phyloP scores from a whole-genome alignment of 441 rosid genomes.

The Hura crepitans region DNA sequence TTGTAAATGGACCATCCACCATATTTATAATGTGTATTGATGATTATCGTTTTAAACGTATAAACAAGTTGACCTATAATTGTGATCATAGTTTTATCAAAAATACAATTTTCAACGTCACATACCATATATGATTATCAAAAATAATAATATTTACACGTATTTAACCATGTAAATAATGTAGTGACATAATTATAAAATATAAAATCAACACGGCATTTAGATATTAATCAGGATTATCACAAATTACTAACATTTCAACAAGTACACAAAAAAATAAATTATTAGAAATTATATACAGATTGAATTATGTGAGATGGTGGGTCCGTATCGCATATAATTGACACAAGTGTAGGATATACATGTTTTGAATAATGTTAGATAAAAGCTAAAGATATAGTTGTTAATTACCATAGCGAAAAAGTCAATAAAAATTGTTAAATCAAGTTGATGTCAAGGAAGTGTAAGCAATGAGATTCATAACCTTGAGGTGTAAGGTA shows the following conservation, averaged over 20 bases:
- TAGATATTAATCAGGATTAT: no score
- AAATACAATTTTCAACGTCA: not conserved
- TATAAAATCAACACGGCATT: no score
- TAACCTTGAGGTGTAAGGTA: no score
- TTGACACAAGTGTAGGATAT: constrained; percentile 16
- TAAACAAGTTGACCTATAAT: constrained; percentile 23
- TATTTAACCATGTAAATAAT: no score
- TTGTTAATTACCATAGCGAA: no score
- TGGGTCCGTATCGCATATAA: constrained; percentile 11
- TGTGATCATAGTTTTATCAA: constrained; percentile 16
- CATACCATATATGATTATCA: no score
- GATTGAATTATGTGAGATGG: not conserved
- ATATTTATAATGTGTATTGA: constrained; percentile 9
- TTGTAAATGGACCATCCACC: not conserved
- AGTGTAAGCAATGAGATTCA: constrained; percentile 23
- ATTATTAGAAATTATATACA: no score
- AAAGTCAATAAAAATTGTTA: constrained; percentile 24
- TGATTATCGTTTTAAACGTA: not conserved
- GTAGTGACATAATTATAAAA: no score
- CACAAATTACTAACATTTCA: no score
- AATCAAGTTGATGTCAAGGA: constrained; percentile 27
- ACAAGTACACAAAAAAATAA: no score
- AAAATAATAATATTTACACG: no score
- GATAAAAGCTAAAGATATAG: not conserved
- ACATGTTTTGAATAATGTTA: constrained; percentile 7